Evolutionary conservation across 108 stramenopile genomes (phyloP).

Genomic region (Halocafeteria seosinensis): DNA sequence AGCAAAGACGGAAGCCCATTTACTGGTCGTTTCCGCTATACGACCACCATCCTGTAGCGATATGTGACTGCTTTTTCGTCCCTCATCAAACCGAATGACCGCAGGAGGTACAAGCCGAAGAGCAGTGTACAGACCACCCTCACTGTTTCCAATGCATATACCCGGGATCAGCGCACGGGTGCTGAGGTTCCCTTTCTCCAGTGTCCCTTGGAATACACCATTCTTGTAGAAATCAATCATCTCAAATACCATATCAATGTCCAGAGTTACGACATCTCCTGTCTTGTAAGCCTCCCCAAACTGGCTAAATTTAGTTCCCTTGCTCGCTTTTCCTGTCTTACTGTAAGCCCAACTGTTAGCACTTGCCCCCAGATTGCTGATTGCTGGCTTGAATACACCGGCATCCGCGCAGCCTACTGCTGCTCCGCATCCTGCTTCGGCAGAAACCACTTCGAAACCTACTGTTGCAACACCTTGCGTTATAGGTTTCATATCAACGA

Average conservation of each 20-base stretch:
- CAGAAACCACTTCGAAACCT: neutral
- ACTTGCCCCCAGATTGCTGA: neutral
- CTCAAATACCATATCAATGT: neutral
- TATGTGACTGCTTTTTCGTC: neutral
- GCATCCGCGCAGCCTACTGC: neutral
- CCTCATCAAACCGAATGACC: neutral
- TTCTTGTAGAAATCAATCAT: neutral
- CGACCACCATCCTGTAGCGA: neutral
- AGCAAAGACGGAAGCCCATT: neutral
- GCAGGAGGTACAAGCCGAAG: neutral
- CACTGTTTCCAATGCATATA: neutral
- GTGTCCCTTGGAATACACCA: neutral
- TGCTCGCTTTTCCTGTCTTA: neutral
- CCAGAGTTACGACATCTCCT: slow-evolving; percentile 1
- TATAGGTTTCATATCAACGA: neutral
- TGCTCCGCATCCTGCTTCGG: neutral
- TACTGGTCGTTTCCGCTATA: neutral
- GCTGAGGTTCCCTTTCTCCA: neutral
- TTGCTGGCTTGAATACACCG: neutral
- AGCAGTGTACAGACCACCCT: neutral
- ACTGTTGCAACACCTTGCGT: neutral
- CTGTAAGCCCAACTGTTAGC: neutral
- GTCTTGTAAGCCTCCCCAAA: neutral
- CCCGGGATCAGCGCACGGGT: neutral
- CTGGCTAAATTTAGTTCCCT: neutral